Evolutionary conservation across 2,329 filamentous ascomycete species (phyloP), one percentile per base, ranked within the genome.

Genomic region (Massarina eburnea): DNA sequence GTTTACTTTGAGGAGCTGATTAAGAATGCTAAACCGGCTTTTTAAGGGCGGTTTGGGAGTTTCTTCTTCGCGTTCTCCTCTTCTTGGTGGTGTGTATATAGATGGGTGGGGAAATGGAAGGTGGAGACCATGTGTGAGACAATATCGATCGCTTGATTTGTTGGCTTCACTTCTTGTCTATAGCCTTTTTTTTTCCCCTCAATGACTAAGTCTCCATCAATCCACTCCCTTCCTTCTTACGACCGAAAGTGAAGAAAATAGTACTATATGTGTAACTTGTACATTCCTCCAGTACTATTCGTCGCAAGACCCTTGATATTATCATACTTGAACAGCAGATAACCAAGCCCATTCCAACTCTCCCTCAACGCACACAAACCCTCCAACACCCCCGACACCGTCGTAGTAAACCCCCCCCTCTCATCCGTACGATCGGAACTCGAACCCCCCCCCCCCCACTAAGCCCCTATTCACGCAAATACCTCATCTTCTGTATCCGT

Each of bases 1-100:
- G 74, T 71, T 7, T 71, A 75, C 63, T 70, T 72, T 42, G 54
- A 70, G 57, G 57, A 50, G 51, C 44, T 71, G 33, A 44, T 70
- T 7, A 61, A 61, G 62, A 72, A 74, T 48, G 70, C 65, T 29
- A 66, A 68, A 49, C 64, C 72, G 1, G 41, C 64, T 53, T 62
- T 70, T 27, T 69, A 65, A 57, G 41, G 18, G 39, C 21, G 4
- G 14, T 22, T 22, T 45, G 8, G 35, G 10, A n/a, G n/a, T n/a
- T n/a, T n/a, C n/a, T n/a, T n/a, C n/a, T n/a, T n/a, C n/a, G n/a
- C n/a, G n/a, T n/a, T n/a, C n/a, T n/a, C n/a, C n/a, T n/a, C n/a
- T n/a, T n/a, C n/a, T n/a, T n/a, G 40, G 18, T 3, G 12, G 8
- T 6, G 10, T 49, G 54, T 34, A 52, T 32, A 51, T 58, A 58